Percentiles rank a stretch among this genome's conserved stretches.
Evolutionary conservation across 2,329 filamentous ascomycete genomes (phyloP).

Genomic region (Claviceps quebecensis): DNA sequence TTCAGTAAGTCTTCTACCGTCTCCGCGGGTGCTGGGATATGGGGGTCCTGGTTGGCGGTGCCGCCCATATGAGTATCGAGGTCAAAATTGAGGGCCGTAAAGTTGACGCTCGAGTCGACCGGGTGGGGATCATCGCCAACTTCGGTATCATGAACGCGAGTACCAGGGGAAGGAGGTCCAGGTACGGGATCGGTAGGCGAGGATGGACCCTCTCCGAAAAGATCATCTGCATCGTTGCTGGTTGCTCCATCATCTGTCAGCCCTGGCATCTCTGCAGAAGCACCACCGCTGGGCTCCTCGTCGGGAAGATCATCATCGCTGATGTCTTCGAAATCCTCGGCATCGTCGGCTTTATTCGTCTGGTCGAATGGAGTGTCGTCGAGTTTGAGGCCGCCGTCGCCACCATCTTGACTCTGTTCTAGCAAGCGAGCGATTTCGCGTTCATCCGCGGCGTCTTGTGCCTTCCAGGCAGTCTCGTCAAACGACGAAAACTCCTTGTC

Average conservation of each 20-base stretch:
- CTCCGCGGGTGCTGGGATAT: constrained; percentile 56
- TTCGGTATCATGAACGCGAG: constrained; percentile 27
- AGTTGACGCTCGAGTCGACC: constrained; percentile 19
- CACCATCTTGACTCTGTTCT: constrained; percentile 25
- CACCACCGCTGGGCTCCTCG: constrained; percentile 40
- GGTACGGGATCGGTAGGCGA: constrained; percentile 31
- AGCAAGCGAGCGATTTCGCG: constrained; percentile 31
- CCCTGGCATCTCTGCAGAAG: constrained; percentile 35
- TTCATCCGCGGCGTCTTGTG: constrained; percentile 35
- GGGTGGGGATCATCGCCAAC: constrained; percentile 20
- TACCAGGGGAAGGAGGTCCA: constrained; percentile 29
- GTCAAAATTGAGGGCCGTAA: constrained; percentile 33
- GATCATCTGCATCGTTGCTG: constrained; percentile 48
- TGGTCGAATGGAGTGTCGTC: constrained; percentile 40
- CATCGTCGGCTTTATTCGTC: constrained; percentile 78
- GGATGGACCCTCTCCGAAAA: constrained; percentile 51
- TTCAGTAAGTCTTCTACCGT: constrained; percentile 63
- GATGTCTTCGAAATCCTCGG: constrained; percentile 81
- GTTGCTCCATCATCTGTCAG: constrained; percentile 46
- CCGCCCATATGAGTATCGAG: constrained; percentile 29
- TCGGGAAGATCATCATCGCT: constrained; percentile 83
- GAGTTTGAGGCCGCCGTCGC: constrained; percentile 26
- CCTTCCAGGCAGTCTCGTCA: constrained; percentile 23
- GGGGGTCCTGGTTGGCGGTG: constrained; percentile 41
- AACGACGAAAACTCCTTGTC: constrained; percentile 21